Evolutionary conservation across 1,284 basidiomycete genomes (phyloP).

Genomic region (Heterobasidion occidentale): DNA sequence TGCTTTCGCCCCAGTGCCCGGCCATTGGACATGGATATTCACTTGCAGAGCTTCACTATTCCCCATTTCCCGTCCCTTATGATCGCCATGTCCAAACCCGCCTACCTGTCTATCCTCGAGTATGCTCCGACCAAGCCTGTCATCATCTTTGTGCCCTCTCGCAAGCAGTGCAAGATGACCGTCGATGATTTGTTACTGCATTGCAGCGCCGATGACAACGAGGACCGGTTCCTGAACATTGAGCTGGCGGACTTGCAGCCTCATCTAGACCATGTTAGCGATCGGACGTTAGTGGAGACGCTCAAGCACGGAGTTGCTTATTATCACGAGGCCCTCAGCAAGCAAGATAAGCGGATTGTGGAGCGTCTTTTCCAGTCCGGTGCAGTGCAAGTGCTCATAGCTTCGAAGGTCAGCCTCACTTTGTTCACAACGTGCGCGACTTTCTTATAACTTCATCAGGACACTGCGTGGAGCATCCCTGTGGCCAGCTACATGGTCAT

Average conservation of each 20-base stretch:
- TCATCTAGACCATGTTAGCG: constrained; percentile 82
- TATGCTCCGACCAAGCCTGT: constrained; percentile 84
- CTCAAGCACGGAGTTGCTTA: constrained; percentile 90
- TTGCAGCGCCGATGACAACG: constrained; percentile 82
- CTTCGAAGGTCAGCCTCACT: constrained; percentile 64
- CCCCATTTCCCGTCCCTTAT: constrained; percentile 98
- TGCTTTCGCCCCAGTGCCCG: constrained; percentile 57
- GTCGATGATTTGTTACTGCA: constrained; percentile 91
- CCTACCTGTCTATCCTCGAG: constrained; percentile 90
- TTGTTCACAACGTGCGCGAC: not conserved
- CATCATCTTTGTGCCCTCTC: constrained; percentile 89
- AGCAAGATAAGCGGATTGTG: constrained; percentile 90
- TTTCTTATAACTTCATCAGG: constrained; percentile 34
- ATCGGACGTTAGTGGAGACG: constrained; percentile 74
- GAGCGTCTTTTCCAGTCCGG: constrained; percentile 92
- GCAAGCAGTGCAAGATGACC: constrained; percentile 89
- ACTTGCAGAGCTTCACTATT: constrained; percentile 91
- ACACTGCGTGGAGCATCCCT: constrained; percentile 93
- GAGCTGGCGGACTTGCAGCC: constrained; percentile 79
- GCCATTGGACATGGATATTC: constrained; percentile 95
- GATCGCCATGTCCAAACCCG: constrained; percentile 99
- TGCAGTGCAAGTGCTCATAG: constrained; percentile 91
- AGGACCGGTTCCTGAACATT: constrained; percentile 87
- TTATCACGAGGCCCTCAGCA: constrained; percentile 91
- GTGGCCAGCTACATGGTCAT: constrained; percentile 95